Evolutionary conservation across 2,329 filamentous ascomycete species (phyloP).

Genomic region (Rutstroemia sp.): DNA sequence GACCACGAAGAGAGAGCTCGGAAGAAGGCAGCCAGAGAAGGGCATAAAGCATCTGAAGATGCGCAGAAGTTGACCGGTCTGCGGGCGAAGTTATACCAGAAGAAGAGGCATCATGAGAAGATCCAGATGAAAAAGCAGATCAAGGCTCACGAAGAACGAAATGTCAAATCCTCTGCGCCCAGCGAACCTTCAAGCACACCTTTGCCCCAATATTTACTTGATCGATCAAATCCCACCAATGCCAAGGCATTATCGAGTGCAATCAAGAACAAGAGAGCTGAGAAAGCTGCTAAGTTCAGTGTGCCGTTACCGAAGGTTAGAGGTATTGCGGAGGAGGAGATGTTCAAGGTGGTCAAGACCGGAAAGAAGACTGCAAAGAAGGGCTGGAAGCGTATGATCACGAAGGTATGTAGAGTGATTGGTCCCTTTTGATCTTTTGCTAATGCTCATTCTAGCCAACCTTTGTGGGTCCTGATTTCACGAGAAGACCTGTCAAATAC

Average conservation of each 20-base stretch:
- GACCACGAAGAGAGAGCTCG: constrained; percentile 64
- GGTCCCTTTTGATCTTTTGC: neutral
- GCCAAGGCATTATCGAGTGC: constrained; percentile 70
- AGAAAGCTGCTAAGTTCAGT: constrained; percentile 88
- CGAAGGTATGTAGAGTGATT: constrained; percentile 34
- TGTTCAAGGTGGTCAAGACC: constrained; percentile 95
- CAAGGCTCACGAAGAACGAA: constrained; percentile 89
- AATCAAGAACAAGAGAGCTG: constrained; percentile 91
- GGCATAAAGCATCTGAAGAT: constrained; percentile 79
- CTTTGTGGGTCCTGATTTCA: constrained; percentile 81
- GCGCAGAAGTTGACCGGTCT: constrained; percentile 91
- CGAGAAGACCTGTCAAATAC: constrained; percentile 70
- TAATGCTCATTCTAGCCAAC: constrained; percentile 44
- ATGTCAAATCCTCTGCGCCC: constrained; percentile 77
- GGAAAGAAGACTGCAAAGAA: constrained; percentile 85
- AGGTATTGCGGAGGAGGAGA: constrained; percentile 90
- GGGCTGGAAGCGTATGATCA: constrained; percentile 60
- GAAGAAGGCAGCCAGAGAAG: constrained; percentile 82
- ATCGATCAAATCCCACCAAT: constrained; percentile 55
- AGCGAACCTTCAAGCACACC: constrained; percentile 74
- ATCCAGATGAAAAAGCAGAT: constrained; percentile 96
- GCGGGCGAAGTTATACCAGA: constrained; percentile 84
- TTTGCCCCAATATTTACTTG: constrained; percentile 86
- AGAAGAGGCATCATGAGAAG: constrained; percentile 95
- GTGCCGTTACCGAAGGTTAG: constrained; percentile 92